These are phyloP conservation scores for Prunus padus DNA, from an alignment of 306 rosid genomes.

Conservation along the genomic window DNA sequence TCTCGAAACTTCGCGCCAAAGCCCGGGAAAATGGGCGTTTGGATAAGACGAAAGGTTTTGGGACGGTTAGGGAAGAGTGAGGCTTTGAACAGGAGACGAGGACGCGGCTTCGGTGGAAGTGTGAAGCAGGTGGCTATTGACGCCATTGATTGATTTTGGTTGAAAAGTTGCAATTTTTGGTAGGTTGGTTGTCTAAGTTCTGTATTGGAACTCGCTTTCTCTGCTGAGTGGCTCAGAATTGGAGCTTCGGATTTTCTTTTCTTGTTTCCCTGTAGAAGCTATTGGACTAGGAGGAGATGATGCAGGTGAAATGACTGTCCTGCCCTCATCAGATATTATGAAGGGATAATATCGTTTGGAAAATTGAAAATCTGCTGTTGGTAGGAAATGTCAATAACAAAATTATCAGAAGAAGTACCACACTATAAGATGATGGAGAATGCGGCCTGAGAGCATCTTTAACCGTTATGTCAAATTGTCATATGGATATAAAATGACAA, in stretches of 20 bases:
- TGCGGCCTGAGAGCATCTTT: too few species aligned
- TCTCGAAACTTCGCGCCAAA: slow-evolving; percentile 32
- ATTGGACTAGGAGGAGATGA: neutral
- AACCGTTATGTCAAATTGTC: too few species aligned
- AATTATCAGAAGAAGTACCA: too few species aligned
- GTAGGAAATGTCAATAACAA: too few species aligned
- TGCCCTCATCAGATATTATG: neutral
- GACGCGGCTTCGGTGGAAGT: slow-evolving; percentile 42
- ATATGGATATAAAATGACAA: too few species aligned
- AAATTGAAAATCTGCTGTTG: too few species aligned
- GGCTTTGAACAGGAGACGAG: slow-evolving; percentile 30
- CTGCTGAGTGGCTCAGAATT: slow-evolving; percentile 33
- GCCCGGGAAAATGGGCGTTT: slow-evolving; percentile 33
- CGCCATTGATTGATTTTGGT: slow-evolving; percentile 46
- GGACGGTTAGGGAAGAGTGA: slow-evolving; percentile 27
- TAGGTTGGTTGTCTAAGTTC: slow-evolving; percentile 11
- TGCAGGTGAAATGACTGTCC: neutral
- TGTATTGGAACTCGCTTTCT: slow-evolving; percentile 8
- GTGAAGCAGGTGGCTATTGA: slow-evolving; percentile 63
- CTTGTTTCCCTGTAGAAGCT: neutral
- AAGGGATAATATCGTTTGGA: neutral
- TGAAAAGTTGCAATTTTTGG: neutral
- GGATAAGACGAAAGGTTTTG: slow-evolving; percentile 23
- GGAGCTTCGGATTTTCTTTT: slow-evolving; percentile 13
- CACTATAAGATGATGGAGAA: too few species aligned